phyloP scores from a whole-genome alignment of 352 stramenopile genomes.

The Phytopythium boreale region DNA sequence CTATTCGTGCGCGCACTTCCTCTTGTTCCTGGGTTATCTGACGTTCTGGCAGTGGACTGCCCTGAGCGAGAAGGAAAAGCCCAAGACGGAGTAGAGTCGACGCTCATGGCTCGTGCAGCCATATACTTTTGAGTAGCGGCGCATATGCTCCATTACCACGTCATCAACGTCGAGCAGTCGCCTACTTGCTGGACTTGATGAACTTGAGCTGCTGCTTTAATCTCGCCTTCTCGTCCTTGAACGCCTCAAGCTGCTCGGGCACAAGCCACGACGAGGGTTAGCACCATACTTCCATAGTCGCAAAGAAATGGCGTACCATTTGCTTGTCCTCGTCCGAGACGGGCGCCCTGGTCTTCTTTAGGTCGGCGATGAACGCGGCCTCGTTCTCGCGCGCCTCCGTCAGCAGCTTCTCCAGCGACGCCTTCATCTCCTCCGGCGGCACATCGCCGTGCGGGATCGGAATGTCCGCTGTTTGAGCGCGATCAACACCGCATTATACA shows the following conservation, averaged over 20 bases:
- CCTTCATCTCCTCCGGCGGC: conserved; percentile 59
- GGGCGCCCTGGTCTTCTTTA: conserved; percentile 53
- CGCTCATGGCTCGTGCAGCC: background rate
- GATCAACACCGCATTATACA: background rate
- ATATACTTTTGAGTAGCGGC: background rate
- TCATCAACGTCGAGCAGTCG: background rate
- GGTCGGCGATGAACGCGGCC: conserved; percentile 68
- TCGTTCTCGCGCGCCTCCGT: conserved; percentile 77
- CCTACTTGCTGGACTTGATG: conserved; percentile 60
- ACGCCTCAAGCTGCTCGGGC: conserved; percentile 57
- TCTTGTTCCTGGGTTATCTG: conserved; percentile 67
- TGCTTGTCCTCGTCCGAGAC: conserved; percentile 69
- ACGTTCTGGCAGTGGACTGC: conserved; percentile 85
- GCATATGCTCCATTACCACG: background rate
- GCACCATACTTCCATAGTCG: too few species aligned
- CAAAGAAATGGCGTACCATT: conserved; percentile 45
- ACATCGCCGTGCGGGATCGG: conserved; percentile 57
- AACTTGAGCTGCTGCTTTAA: conserved; percentile 86
- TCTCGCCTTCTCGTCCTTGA: conserved; percentile 83
- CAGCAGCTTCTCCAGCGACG: conserved; percentile 72
- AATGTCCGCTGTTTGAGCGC: conserved; percentile 26
- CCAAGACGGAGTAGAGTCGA: conserved; percentile 34
- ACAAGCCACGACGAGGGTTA: background rate
- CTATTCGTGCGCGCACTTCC: conserved; percentile 79
- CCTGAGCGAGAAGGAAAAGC: conserved; percentile 14